These are phyloP conservation scores for Plasmopara viticola DNA, from an alignment of 352 stramenopile species.

Conservation along the genomic window DNA sequence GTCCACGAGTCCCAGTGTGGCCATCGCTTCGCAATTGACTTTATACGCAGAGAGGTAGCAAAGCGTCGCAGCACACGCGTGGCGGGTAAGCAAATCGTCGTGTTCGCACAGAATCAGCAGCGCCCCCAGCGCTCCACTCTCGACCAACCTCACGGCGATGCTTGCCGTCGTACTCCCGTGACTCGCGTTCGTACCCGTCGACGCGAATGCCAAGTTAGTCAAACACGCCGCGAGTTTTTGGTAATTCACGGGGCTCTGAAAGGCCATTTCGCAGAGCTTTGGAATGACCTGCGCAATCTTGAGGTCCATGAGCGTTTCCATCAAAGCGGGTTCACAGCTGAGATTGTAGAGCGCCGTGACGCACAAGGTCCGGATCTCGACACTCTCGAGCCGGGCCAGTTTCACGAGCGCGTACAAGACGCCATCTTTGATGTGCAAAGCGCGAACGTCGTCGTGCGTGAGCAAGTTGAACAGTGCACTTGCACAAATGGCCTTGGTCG, in stretches of 20 bases:
- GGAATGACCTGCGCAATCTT: slow-evolving; percentile 80
- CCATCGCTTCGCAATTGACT: slow-evolving; percentile 73
- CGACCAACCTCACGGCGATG: slow-evolving; percentile 40
- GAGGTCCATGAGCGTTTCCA: slow-evolving; percentile 77
- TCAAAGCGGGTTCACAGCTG: slow-evolving; percentile 60
- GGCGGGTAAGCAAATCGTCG: slow-evolving; percentile 61
- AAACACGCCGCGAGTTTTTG: slow-evolving; percentile 63
- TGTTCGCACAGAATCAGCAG: slow-evolving; percentile 67
- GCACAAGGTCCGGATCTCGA: slow-evolving; percentile 74
- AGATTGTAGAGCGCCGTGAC: slow-evolving; percentile 82
- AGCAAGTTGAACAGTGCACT: slow-evolving; percentile 83
- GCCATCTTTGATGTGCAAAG: slow-evolving; percentile 79
- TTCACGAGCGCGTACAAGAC: slow-evolving; percentile 86
- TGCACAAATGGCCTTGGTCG: slow-evolving; percentile 85
- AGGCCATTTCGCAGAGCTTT: slow-evolving; percentile 82
- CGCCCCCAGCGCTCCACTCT: slow-evolving; percentile 55
- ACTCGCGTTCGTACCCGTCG: slow-evolving; percentile 13
- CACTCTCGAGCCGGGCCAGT: slow-evolving; percentile 72
- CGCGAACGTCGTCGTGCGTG: slow-evolving; percentile 70
- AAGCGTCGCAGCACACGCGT: slow-evolving; percentile 62
- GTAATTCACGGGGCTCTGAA: slow-evolving; percentile 76
- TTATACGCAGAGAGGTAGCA: slow-evolving; percentile 63
- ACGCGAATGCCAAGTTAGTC: slow-evolving; percentile 59
- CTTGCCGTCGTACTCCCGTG: slow-evolving; percentile 6
- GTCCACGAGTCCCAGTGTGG: slow-evolving; percentile 53